phyloP scores from a whole-genome alignment of 345 rosid species.

The Garcia nutans region DNA sequence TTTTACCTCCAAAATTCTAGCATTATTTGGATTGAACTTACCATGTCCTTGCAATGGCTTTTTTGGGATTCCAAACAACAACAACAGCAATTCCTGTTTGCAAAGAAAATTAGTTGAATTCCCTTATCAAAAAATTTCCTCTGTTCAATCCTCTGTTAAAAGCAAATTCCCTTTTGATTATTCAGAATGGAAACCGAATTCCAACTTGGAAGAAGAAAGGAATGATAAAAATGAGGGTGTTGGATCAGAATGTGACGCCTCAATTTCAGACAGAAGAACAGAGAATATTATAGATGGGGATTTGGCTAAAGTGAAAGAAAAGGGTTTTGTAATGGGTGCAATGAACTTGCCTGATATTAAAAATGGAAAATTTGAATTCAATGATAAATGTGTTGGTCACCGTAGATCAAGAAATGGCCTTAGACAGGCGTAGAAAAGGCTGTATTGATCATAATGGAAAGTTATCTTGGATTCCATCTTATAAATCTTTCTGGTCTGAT shows the following conservation, averaged over 20 bases:
- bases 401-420: slow-evolving; percentile 40
- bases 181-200: slow-evolving; percentile 7
- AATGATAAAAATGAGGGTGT: slow-evolving; percentile 18
- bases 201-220: slow-evolving; percentile 18
- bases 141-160: slow-evolving; percentile 44
- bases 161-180: slow-evolving; percentile 44
- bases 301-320: slow-evolving; percentile 12
- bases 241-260: slow-evolving; percentile 34
- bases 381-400: slow-evolving; percentile 26
- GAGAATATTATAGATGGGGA: not conserved
- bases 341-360: slow-evolving; percentile 20
- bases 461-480: slow-evolving; percentile 33
- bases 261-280: slow-evolving; percentile 1
- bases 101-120: slow-evolving; percentile 48
- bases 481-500: slow-evolving; percentile 31
- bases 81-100: slow-evolving; percentile 37
- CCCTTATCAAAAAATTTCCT: slow-evolving; percentile 45
- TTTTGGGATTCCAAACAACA: slow-evolving; percentile 38
- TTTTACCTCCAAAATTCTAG: slow-evolving; percentile 45
- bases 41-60: slow-evolving; percentile 61
- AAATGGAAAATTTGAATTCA: slow-evolving; percentile 34
- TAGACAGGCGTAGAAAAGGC: slow-evolving; percentile 40
- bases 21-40: slow-evolving; percentile 46
- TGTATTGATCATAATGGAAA: slow-evolving; percentile 20
- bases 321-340: slow-evolving; percentile 16